phyloP scores from a whole-genome alignment of 352 stramenopile species.

The Pythium insidiosum region DNA sequence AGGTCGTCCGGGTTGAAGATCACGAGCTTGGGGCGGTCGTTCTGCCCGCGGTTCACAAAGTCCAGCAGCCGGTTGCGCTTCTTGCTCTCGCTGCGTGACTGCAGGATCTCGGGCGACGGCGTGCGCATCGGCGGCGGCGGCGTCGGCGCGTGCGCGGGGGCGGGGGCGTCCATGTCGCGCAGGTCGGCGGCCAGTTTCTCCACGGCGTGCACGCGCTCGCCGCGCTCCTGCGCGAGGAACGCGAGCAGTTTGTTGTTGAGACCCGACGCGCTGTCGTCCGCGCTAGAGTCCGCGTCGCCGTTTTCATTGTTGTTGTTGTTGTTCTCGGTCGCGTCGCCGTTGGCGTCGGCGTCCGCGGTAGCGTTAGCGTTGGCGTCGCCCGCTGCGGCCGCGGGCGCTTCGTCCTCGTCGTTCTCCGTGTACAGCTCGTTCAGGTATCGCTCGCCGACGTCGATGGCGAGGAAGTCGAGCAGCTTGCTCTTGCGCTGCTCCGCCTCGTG shows the following conservation, averaged over 20 bases:
- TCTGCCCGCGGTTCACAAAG: conserved; percentile 49
- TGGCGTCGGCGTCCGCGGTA: not conserved
- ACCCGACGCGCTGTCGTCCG: no score
- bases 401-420: conserved; percentile 40
- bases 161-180: not conserved
- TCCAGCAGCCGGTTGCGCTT: conserved; percentile 31
- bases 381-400: conserved; percentile 11
- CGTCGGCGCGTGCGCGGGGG: conserved; percentile 1
- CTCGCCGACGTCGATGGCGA: conserved; percentile 64
- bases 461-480: conserved; percentile 67
- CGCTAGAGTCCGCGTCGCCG: no score
- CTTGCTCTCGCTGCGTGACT: conserved; percentile 1
- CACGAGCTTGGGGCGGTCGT: conserved; percentile 40
- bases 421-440: conserved; percentile 67
- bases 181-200: conserved; percentile 9
- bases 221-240: conserved; percentile 46
- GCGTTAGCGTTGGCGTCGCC: conserved; percentile 15
- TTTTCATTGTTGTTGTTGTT: not conserved
- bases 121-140: not conserved
- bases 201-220: conserved; percentile 31
- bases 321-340: not conserved
- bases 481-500: conserved; percentile 22
- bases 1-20: conserved; percentile 49
- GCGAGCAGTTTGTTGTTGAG: conserved; percentile 49
- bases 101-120: not conserved